Evolutionary conservation across 164 flowering plant species (phyloP), one percentile per base, ranked within the genome.

Genomic region (Stephania japonica): DNA sequence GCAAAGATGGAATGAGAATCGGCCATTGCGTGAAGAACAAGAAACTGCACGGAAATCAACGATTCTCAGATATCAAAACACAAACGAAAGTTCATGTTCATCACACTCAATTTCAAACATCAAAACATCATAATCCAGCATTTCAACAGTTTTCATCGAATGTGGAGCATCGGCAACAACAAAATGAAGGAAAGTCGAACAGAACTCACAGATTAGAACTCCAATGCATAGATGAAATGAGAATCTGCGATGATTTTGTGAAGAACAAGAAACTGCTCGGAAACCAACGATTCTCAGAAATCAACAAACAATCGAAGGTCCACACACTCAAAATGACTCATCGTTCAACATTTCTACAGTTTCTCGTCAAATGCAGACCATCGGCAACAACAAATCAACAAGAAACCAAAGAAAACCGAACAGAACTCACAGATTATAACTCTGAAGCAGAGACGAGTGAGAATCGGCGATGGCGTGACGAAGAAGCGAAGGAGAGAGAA

Each of bases 391-490:
- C 63, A 56, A 56, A 10, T 6, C 7, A 59, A 59, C 1, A 14
- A 56, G n/a, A 19, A 59, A 59, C n/a, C 21, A 9, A n/a, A 59
- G 64, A 59, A n/a, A 21, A 59, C 7, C 64, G n/a, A 56, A n/a
- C 9, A 59, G 59, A 59, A 59, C 64, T 59, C 64, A 59, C 64
- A 59, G 64, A 21, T n/a, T 59, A 59, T 24, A 59, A 59, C 64
- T 59, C 64, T 59, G 64, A 16, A 19, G 21, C 64, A 21, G 64
- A 16, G 21, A 59, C n/a, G 64, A 59, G 21, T n/a, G 21, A 59
- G 24, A 59, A n/a, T 59, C 64, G 64, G 7, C 5, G 23, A 59
- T 7, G 6, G 21, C 53, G 38, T 32, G 21, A 19, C 64, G 64
- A 21, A 69, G 18, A 16, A 69, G 59, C 14, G 63, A 56, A 44